Evolutionary conservation across 2,329 filamentous ascomycete species (phyloP).

Genomic region (Stagonosporopsis chrysanthemi): DNA sequence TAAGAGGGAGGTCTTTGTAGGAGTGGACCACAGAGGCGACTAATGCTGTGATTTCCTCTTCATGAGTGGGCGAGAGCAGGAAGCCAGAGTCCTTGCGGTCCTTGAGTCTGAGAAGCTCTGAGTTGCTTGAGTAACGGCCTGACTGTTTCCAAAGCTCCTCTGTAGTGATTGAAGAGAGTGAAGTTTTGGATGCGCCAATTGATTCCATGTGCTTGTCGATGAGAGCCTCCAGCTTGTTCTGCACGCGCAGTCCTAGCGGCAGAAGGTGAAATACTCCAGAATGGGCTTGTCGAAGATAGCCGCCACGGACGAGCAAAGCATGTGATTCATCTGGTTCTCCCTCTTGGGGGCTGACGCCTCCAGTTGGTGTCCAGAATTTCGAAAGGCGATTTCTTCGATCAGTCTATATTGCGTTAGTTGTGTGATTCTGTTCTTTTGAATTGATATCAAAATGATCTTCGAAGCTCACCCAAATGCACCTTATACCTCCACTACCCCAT

Average conservation of each 20-base stretch:
- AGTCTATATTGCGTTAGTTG: conserved; percentile 47
- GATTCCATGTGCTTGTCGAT: conserved; percentile 89
- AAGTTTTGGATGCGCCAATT: conserved; percentile 81
- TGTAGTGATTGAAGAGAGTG: conserved; percentile 84
- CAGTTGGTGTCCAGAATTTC: conserved; percentile 80
- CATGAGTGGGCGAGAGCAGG: conserved; percentile 89
- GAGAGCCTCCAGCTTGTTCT: conserved; percentile 83
- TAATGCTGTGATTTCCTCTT: conserved; percentile 91
- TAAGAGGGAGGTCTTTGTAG: conserved; percentile 84
- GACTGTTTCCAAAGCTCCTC: conserved; percentile 84
- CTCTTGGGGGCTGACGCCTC: conserved; percentile 66
- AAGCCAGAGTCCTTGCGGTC: conserved; percentile 80
- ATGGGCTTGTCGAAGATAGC: conserved; percentile 68
- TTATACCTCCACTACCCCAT: conserved; percentile 21
- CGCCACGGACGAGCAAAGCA: conserved; percentile 54
- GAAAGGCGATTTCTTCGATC: conserved; percentile 71
- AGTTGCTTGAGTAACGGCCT: conserved; percentile 76
- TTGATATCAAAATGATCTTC: background rate
- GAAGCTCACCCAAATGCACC: conserved; percentile 50
- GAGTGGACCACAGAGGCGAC: conserved; percentile 77
- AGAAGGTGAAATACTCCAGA: conserved; percentile 92
- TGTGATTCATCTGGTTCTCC: conserved; percentile 58
- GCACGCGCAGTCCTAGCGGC: conserved; percentile 84
- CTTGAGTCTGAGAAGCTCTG: conserved; percentile 83
- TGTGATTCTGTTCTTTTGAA: background rate